Percentiles rank a stretch among this genome's conserved stretches.
phyloP scores from a whole-genome alignment of 164 flowering plant species.

The Aristolochia contorta region DNA sequence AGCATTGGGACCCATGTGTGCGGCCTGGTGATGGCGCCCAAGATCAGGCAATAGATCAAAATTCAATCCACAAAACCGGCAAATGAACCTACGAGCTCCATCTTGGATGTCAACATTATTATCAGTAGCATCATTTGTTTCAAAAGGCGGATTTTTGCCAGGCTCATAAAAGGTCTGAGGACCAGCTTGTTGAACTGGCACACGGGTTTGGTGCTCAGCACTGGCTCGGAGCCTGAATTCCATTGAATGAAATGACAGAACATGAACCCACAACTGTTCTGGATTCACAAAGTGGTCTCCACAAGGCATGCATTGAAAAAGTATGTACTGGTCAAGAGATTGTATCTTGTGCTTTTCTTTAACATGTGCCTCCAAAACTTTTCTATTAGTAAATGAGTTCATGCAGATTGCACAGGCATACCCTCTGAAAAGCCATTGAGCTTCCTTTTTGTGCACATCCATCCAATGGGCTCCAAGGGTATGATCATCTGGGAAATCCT shows the following conservation, averaged over 20 bases:
- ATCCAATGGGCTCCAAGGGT: conserved; percentile 71
- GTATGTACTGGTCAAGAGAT: conserved; percentile 65
- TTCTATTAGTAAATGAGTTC: conserved; percentile 82
- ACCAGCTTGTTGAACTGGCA: conserved; percentile 12
- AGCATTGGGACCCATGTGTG: conserved; percentile 67
- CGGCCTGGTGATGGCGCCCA: conserved; percentile 98
- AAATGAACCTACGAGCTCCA: conserved; percentile 38
- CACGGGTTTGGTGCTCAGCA: conserved; percentile 18
- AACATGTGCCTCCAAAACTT: conserved; percentile 69
- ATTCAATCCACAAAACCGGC: conserved; percentile 82
- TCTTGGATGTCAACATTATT: conserved; percentile 26
- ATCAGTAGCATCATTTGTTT: conserved; percentile 18
- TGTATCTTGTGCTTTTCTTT: conserved; percentile 73
- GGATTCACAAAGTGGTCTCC: conserved; percentile 61
- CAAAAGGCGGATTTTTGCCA: background rate
- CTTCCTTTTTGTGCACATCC: conserved; percentile 79
- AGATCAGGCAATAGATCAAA: conserved; percentile 96
- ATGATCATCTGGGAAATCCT: conserved; percentile 49
- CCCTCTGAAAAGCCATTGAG: conserved; percentile 82
- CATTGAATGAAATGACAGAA: conserved; percentile 48
- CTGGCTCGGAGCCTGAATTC: conserved; percentile 38
- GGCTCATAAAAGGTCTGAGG: conserved; percentile 23
- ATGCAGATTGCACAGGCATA: conserved; percentile 91
- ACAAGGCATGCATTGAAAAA: conserved; percentile 84
- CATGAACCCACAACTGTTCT: conserved; percentile 79